Conservation (phyloP, 495 filamentous ascomycete genomes). For the Talaromyces ruber region DNA sequence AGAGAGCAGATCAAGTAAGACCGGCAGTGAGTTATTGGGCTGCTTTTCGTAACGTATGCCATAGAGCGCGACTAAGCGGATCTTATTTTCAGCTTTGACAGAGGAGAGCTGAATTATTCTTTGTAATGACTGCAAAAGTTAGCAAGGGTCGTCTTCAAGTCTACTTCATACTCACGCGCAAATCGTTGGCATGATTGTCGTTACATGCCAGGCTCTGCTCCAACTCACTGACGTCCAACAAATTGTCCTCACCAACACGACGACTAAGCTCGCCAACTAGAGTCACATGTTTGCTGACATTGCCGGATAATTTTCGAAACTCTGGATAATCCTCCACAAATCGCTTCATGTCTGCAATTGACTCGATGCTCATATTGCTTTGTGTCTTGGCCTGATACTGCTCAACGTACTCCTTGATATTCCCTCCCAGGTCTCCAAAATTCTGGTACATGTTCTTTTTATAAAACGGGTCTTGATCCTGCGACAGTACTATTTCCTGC, state of each 20-base stretch:
- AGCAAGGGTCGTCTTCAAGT: not conserved
- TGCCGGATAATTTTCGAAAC: slow-evolving; percentile 91
- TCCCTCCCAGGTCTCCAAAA: slow-evolving; percentile 92
- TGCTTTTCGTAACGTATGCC: slow-evolving; percentile 85
- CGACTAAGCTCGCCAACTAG: slow-evolving; percentile 88
- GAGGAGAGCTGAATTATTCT: slow-evolving; percentile 66
- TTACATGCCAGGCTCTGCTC: slow-evolving; percentile 96
- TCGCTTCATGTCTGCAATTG: slow-evolving; percentile 96
- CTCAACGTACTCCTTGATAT: slow-evolving; percentile 97
- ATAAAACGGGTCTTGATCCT: slow-evolving; percentile 98
- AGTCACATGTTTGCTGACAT: slow-evolving; percentile 97
- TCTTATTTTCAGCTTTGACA: slow-evolving; percentile 69
- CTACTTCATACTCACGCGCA: slow-evolving; percentile 52
- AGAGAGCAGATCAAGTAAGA: slow-evolving; percentile 76
- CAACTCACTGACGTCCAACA: slow-evolving; percentile 90
- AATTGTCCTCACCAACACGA: slow-evolving; percentile 69
- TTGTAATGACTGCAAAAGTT: slow-evolving; percentile 63
- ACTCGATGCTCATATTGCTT: slow-evolving; percentile 88
- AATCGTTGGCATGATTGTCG: slow-evolving; percentile 81
- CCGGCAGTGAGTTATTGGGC: slow-evolving; percentile 65
- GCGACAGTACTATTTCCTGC: slow-evolving; percentile 90
- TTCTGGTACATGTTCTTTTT: slow-evolving; percentile 99
- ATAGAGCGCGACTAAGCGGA: slow-evolving; percentile 84
- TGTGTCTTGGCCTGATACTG: slow-evolving; percentile 95
- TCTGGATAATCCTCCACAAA: slow-evolving; percentile 99